Percentiles rank a stretch among this genome's conserved stretches.
Conservation (phyloP, 805 yeast species). For the Metschnikowia similis region DNA sequence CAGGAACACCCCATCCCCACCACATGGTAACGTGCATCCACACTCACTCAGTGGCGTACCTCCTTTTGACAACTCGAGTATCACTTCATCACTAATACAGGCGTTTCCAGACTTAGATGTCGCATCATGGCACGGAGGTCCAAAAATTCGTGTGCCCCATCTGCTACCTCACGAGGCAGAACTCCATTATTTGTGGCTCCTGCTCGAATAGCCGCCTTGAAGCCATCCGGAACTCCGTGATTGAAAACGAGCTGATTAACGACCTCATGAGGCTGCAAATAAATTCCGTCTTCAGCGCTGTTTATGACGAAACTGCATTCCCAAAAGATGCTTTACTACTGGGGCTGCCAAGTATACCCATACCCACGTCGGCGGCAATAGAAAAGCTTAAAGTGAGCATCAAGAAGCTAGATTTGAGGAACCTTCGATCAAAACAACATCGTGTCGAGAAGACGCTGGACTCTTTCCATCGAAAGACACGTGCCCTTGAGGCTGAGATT, state of each 20-base stretch:
- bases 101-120: constrained; percentile 1
- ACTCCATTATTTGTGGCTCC: constrained; percentile 20
- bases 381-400: constrained; percentile 28
- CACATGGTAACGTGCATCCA: not conserved
- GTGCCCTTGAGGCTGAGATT: not conserved
- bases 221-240: constrained; percentile 22
- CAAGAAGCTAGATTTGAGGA: constrained; percentile 24
- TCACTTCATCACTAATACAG: not conserved
- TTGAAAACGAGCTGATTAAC: constrained; percentile 24
- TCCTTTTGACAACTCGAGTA: no score
- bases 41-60: not conserved
- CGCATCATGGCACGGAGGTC: constrained; percentile 5
- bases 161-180: constrained; percentile 15
- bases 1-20: constrained; percentile 2
- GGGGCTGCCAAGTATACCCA: not conserved
- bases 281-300: constrained; percentile 21
- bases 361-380: constrained; percentile 11
- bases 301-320: not conserved
- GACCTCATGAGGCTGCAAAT: constrained; percentile 20
- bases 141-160: constrained; percentile 7
- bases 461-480: not conserved
- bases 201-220: constrained; percentile 21
- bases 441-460: constrained; percentile 13
- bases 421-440: constrained; percentile 8
- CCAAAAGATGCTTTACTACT: not conserved